Base-by-base conservation (phyloP, 306 rosid species). In the Trifolium fragiferum region DNA sequence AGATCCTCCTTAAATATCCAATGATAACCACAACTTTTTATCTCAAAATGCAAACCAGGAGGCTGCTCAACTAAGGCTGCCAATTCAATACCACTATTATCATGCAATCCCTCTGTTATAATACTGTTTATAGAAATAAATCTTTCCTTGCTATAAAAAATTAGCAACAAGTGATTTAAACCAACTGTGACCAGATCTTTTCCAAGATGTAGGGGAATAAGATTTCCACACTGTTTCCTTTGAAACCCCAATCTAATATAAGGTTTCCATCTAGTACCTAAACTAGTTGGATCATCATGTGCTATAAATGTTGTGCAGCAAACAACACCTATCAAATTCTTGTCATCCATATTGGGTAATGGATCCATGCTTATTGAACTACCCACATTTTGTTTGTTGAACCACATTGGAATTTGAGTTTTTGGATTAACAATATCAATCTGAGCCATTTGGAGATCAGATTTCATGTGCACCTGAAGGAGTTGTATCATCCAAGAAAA, bases 401-500 rank as follows among this genome's bases (percentile, higher is more conserved):
- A 53, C 79, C 79, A 75, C 32, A 4, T 75, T 23, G 79, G 79
- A 21, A 65, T 66, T 65, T 53, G 2, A 65, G 9, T 38, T 38
- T 20, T 62, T 0, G 66, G 79, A n/a, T 65, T 16, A 53, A 66
- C 21, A 75, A 75, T 66, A 1, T 6, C 4, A 23, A 53, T 10
- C 5, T 1, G 1, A 13, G 6, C 1, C 49, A 3, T 12, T 43
- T 11, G 6, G 2, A 40, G 2, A 6, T 19, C 3, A 27, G 65
- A 23, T 21, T 38, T 20, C 23, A 71, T 37, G 40, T 4, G 51
- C 66, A 50, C 72, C 72, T 75, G 14, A 49, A 78, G 15, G 14
- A 50, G 5, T 78, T 37, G 72, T 61, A 21, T 33, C 70, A 72
- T 43, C 82, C 78, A 72, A 9, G 78, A 55, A 43, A 72, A 30